phyloP scores from a whole-genome alignment of 83 land plant species.

The Diphasiastrum complanatum region DNA sequence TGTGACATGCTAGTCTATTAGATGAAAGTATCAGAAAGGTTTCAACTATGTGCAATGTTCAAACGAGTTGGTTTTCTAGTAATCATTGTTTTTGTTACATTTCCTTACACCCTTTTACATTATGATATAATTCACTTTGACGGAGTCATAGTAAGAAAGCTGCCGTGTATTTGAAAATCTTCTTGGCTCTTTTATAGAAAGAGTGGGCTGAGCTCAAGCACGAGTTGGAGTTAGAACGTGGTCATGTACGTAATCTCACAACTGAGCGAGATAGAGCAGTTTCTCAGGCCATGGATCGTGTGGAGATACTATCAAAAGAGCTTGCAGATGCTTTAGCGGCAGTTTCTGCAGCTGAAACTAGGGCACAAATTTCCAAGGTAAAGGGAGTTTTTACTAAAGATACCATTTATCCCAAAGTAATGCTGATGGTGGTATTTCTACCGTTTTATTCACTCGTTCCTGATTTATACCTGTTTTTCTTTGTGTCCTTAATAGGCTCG shows the following conservation, averaged over 20 bases:
- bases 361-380: constrained; percentile 78
- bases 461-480: constrained; percentile 2
- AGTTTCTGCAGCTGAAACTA: constrained; percentile 56
- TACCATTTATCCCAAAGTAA: no score
- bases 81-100: no score
- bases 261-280: constrained; percentile 51
- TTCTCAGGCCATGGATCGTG: constrained; percentile 55
- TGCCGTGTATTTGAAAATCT: neutral
- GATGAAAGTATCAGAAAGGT: no score
- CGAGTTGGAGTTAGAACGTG: constrained; percentile 73
- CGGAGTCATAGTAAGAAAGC: neutral
- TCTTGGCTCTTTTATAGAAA: constrained; percentile 36
- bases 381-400: neutral
- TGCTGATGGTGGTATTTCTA: neutral
- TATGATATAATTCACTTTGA: neutral
- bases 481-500: constrained; percentile 41
- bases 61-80: no score
- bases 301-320: constrained; percentile 61
- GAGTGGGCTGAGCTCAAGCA: constrained; percentile 86
- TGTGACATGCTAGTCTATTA: no score
- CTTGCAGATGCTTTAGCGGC: constrained; percentile 56
- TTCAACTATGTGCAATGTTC: no score
- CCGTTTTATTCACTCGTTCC: neutral
- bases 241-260: constrained; percentile 46
- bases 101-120: no score